Percentiles rank a stretch among this genome's conserved stretches.
Conservation (phyloP, 768 basidiomycete genomes). For the Leccinum boreale region DNA sequence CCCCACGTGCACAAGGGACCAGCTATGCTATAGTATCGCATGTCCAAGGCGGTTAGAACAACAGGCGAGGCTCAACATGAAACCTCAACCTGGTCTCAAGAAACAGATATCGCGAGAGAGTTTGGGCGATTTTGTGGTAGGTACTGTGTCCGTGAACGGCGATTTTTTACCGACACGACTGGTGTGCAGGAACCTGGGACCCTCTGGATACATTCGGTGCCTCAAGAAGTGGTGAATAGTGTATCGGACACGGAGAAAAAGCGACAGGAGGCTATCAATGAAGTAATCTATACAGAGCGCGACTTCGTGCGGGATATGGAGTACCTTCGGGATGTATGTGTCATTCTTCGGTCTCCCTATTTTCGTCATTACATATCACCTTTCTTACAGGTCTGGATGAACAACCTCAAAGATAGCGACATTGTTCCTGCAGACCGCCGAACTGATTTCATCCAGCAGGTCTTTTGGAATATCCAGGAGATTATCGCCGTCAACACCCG, state of each 20-base stretch:
- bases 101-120: constrained; percentile 82
- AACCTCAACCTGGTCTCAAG: constrained; percentile 84
- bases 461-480: constrained; percentile 97
- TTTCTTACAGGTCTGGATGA: constrained; percentile 74
- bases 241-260: constrained; percentile 93
- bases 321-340: constrained; percentile 87
- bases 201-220: constrained; percentile 95
- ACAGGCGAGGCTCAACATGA: constrained; percentile 91
- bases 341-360: neutral
- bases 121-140: constrained; percentile 72
- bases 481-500: constrained; percentile 89
- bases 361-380: neutral
- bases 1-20: constrained; percentile 91
- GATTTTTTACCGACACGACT: constrained; percentile 7
- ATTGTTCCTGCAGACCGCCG: constrained; percentile 75
- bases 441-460: constrained; percentile 85
- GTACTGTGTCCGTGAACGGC: constrained; percentile 12
- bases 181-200: constrained; percentile 68
- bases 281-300: constrained; percentile 89
- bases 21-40: constrained; percentile 95
- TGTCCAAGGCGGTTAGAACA: constrained; percentile 94
- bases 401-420: constrained; percentile 71
- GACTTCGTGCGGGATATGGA: constrained; percentile 99
- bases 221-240: constrained; percentile 88
- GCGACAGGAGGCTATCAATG: constrained; percentile 97